phyloP scores from a whole-genome alignment of 495 filamentous ascomycete genomes.

The Penicillium macrosclerotiorum region DNA sequence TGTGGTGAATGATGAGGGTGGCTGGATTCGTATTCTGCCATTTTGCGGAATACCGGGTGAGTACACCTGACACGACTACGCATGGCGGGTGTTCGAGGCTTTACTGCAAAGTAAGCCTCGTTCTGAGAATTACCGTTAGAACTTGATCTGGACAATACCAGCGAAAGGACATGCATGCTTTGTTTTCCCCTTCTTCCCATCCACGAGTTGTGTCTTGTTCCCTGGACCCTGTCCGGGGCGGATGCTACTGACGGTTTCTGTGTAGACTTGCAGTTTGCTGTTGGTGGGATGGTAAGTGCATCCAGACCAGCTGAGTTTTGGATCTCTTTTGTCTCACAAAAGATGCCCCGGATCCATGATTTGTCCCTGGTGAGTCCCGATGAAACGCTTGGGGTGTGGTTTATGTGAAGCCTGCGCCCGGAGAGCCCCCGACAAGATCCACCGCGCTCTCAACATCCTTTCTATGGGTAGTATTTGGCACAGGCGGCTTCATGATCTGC shows the following conservation, averaged over 20 bases:
- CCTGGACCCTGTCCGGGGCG: conserved; percentile 5
- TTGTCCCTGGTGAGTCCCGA: too few relatives aligned
- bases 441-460: too few relatives aligned
- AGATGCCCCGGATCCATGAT: too few relatives aligned
- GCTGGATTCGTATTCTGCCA: background rate
- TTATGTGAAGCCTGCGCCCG: too few relatives aligned
- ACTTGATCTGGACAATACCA: conserved; percentile 57
- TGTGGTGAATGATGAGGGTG: too few relatives aligned
- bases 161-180: conserved; percentile 51
- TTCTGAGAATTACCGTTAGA: conserved; percentile 53
- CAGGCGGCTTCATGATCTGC: too few relatives aligned
- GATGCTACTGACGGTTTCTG: conserved; percentile 14
- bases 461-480: too few relatives aligned
- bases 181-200: conserved; percentile 9
- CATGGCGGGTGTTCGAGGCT: conserved; percentile 42
- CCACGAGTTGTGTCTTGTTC: conserved; percentile 10
- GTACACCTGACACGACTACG: conserved; percentile 17
- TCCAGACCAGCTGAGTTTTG: too few relatives aligned
- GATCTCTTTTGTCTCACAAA: too few relatives aligned
- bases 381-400: too few relatives aligned
- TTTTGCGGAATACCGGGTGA: conserved; percentile 5
- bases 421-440: too few relatives aligned
- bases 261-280: conserved; percentile 22
- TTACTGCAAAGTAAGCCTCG: conserved; percentile 27
- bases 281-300: background rate